A percentile compares a stretch with the other conserved stretches of the same genome.
These are phyloP conservation scores for Saccharomycopsis oosterbeekiorum DNA, from an alignment of 805 yeast species.

Conservation along the genomic window DNA sequence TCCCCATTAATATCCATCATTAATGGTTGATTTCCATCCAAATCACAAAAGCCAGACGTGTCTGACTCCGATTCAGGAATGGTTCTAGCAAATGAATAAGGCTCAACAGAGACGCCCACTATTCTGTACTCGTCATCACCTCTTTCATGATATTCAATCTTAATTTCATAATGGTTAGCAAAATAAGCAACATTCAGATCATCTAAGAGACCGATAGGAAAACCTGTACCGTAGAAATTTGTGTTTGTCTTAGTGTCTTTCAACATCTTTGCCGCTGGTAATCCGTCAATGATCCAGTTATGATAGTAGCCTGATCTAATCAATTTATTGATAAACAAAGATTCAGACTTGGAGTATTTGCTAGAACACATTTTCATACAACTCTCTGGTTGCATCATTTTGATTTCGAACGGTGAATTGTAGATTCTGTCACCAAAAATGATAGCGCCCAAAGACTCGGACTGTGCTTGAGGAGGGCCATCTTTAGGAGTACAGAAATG, in stretches of 20 bases:
- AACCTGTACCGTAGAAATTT: slow-evolving; percentile 69
- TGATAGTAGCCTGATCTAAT: slow-evolving; percentile 76
- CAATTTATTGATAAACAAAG: slow-evolving; percentile 65
- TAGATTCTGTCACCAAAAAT: slow-evolving; percentile 93
- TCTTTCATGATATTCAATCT: slow-evolving; percentile 75
- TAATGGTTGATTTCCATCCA: slow-evolving; percentile 28
- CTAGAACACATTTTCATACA: slow-evolving; percentile 62
- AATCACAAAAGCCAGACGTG: background rate
- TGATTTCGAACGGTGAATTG: slow-evolving; percentile 78
- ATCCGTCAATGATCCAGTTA: slow-evolving; percentile 91
- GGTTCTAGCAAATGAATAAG: slow-evolving; percentile 40
- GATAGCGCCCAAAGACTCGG: slow-evolving; percentile 86
- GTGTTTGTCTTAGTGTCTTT: slow-evolving; percentile 49
- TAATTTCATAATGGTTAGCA: slow-evolving; percentile 72
- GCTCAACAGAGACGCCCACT: slow-evolving; percentile 79
- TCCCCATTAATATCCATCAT: slow-evolving; percentile 39
- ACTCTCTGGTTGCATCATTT: slow-evolving; percentile 61
- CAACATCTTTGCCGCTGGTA: slow-evolving; percentile 73
- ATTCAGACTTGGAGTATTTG: slow-evolving; percentile 52
- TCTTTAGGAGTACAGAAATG: slow-evolving; percentile 73
- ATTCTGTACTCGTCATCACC: slow-evolving; percentile 63
- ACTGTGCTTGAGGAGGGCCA: slow-evolving; percentile 43
- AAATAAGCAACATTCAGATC: slow-evolving; percentile 47
- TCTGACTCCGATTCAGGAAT: slow-evolving; percentile 2
- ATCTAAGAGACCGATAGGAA: slow-evolving; percentile 65